Evolutionary conservation across 805 yeast species (phyloP), one percentile per base, ranked within the genome.

Genomic region (Candida schatavii): DNA sequence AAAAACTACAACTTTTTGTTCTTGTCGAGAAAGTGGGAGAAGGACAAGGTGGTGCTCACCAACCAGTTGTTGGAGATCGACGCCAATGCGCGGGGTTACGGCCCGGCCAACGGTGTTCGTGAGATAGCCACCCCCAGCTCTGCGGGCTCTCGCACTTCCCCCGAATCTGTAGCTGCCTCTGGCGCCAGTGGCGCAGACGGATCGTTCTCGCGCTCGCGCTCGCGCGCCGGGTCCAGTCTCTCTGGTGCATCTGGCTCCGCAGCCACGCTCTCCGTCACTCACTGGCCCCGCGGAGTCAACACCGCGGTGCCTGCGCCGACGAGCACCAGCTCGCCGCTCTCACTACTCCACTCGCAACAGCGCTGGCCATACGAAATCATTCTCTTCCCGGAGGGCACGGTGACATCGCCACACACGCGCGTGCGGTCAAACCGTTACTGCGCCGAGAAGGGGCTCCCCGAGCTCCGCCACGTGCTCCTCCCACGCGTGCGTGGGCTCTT

Each of bases 381-480:
- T 18, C 61, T 93, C 21, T 93, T 85, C 64, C 99, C 99, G 1
- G 99, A 93, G 61, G 99, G 99, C 4, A 93, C 99, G 0, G 93
- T 88, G 44, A 65, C 85, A 41, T 81, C 93, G 29, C 72, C 70
- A 4, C 74, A 78, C 45, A 88, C 96, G 2, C 72, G 78, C 37
- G 64, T 52, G 3, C 76, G 77, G 44, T 79, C 90, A 6, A 70
- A 68, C 14, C 68, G 58, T 5, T 93, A 69, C 62, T 84, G 88
- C 17, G 62, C 59, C 4, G 77, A 81, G 47, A 56, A 71, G 19
- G 73, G 70, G 4, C 67, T 66, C 27, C 70, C 77, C 5, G 67
- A 72, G 1, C 70, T 83, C 48, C 70, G 74, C 31, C 81, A 88
- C 57, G 79, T 86, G 11, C 68, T 93, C 46, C 62, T 89, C n/a